Evolutionary conservation across 2,329 filamentous ascomycete species (phyloP), one percentile per base, ranked within the genome.

Genomic region (Fusarium cicatricum): DNA sequence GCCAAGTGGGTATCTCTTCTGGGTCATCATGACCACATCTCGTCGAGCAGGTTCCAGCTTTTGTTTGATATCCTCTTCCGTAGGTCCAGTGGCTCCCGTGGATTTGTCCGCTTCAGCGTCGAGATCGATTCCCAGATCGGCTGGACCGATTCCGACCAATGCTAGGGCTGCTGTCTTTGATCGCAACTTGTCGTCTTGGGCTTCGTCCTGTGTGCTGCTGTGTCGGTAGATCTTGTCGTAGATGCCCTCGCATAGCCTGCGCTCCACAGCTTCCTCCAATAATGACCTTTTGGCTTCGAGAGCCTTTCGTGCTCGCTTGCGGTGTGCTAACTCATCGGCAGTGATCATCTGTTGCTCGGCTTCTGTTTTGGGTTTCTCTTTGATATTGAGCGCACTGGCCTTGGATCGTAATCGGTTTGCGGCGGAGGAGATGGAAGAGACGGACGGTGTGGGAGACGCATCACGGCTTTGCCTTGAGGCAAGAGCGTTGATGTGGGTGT

Each of bases 221-320:
- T 99, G 95, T 40, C 92, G 87, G 83, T 94, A 99, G 71, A 99
- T 91, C 62, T 90, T 88, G 53, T 88, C 83, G 70, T 98, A 98
- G 39, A 94, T 88, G 47, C 88, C 87, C 71, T 96, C 92, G 70
- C 91, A 96, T 11, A 93, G 84, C 60, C 90, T 86, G 61, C 91
- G 85, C 72, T 99, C 95, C 0, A 98, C 90, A 4, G 92, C 92
- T 74, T 99, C 95, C 74, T 99, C 94, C 26, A 98, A 76, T 10
- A 90, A 82, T 3, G 84, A 74, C 36, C 88, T 85, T 75, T 96
- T 96, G 17, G 87, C 82, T 66, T 97, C 93, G 11, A 97, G 79
- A 6, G 88, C 80, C 69, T 87, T 90, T 52, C 92, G 85, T 23
- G 90, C 90, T 65, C 86, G 90, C 74, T 93, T 92, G 61, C 89